Percentiles rank a stretch among this genome's conserved stretches.
These are phyloP conservation scores for Coleophoma cylindrospora DNA, from an alignment of 2,329 filamentous ascomycete species.

Conservation along the genomic window DNA sequence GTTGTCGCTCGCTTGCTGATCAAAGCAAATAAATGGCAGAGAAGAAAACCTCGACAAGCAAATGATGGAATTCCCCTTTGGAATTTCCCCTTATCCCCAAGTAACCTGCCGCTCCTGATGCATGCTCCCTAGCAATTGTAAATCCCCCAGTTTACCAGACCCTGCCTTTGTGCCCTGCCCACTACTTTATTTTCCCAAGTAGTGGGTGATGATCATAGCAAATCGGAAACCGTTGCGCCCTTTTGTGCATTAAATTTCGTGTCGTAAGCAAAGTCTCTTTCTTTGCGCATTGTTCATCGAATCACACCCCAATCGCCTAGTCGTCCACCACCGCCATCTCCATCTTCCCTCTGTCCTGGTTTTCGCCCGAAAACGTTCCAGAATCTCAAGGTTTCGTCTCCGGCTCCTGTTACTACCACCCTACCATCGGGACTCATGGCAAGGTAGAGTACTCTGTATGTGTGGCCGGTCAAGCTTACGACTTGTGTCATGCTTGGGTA, in stretches of 20 bases:
- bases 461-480: slow-evolving; percentile 90
- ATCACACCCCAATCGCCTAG: slow-evolving; percentile 82
- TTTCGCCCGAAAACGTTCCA: slow-evolving; percentile 94
- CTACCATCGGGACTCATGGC: slow-evolving; percentile 96
- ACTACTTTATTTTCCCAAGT: too few relatives aligned
- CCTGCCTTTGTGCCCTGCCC: too few relatives aligned
- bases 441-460: slow-evolving; percentile 91
- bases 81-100: too few relatives aligned
- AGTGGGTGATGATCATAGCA: too few relatives aligned
- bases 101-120: too few relatives aligned
- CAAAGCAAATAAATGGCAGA: too few relatives aligned
- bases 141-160: too few relatives aligned
- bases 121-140: too few relatives aligned
- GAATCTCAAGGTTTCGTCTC: slow-evolving; percentile 92
- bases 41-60: too few relatives aligned
- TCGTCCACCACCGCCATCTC: slow-evolving; percentile 56
- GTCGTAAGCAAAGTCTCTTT: neutral
- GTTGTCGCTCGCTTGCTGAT: too few relatives aligned
- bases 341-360: slow-evolving; percentile 62
- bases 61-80: too few relatives aligned
- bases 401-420: slow-evolving; percentile 90
- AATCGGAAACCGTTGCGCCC: neutral
- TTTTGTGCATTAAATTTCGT: neutral
- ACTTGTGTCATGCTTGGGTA: slow-evolving; percentile 98
- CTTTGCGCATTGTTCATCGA: slow-evolving; percentile 40